Conservation (phyloP, 1,284 basidiomycete species). For the Mycocalia duriaeana region DNA sequence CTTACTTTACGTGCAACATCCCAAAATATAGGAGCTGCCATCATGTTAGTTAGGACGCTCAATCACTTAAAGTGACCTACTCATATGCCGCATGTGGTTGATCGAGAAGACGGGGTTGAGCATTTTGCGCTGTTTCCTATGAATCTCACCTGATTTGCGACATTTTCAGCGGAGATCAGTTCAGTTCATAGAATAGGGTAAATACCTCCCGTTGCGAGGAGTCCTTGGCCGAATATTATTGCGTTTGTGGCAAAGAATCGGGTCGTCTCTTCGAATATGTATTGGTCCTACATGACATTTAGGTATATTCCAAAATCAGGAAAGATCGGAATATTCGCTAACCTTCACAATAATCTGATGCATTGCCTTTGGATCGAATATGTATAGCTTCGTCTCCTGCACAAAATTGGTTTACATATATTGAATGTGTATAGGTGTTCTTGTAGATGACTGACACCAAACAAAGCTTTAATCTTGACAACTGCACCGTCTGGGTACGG, state of each 20-base stretch:
- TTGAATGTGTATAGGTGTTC: not conserved
- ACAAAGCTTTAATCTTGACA: slow-evolving; percentile 27
- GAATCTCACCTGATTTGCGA: slow-evolving; percentile 36
- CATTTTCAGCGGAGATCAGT: not conserved
- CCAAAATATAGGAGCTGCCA: not conserved
- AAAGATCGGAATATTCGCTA: not conserved
- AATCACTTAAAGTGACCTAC: slow-evolving; percentile 9
- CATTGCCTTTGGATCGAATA: slow-evolving; percentile 34
- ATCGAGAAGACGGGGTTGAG: slow-evolving; percentile 43
- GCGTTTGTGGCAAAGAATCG: slow-evolving; percentile 26
- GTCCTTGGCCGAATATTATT: slow-evolving; percentile 32
- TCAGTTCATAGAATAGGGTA: not conserved
- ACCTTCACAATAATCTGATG: slow-evolving; percentile 37
- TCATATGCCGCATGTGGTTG: slow-evolving; percentile 35
- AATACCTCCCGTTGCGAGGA: slow-evolving; percentile 30
- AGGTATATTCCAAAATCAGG: not conserved
- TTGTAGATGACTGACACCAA: slow-evolving; percentile 23
- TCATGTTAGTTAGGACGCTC: not conserved
- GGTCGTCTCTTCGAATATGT: slow-evolving; percentile 28
- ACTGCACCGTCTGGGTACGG: slow-evolving; percentile 25
- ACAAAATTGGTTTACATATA: not conserved
- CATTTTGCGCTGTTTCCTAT: slow-evolving; percentile 40
- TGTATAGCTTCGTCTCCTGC: slow-evolving; percentile 31
- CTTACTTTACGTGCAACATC: slow-evolving; percentile 33
- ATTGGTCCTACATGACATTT: slow-evolving; percentile 16